phyloP scores from a whole-genome alignment of 2,329 filamentous ascomycete species.

The Byssochlamys sp. region DNA sequence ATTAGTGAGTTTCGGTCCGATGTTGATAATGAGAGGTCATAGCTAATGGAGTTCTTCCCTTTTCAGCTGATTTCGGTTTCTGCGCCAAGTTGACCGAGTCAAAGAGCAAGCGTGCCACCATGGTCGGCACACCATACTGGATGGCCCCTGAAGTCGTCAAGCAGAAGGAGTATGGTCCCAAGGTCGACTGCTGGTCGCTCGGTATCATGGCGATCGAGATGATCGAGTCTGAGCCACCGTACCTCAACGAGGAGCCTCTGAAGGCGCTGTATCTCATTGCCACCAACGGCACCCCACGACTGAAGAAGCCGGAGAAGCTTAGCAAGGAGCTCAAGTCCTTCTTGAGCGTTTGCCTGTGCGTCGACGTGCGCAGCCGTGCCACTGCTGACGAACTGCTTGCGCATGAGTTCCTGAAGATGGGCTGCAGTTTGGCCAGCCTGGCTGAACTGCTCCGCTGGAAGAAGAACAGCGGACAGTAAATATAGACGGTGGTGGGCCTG shows the following conservation, averaged over 20 bases:
- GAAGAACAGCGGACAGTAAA: conserved; percentile 34
- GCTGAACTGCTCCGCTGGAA: conserved; percentile 71
- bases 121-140: conserved; percentile 99
- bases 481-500: neutral
- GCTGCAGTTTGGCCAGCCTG: conserved; percentile 72
- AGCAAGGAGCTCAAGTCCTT: conserved; percentile 97
- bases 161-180: conserved; percentile 96
- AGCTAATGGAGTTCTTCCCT: conserved; percentile 14
- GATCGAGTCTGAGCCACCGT: conserved; percentile 97
- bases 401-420: conserved; percentile 89
- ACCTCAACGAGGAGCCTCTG: conserved; percentile 92
- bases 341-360: conserved; percentile 88
- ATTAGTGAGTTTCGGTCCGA: conserved; percentile 61
- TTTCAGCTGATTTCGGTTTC: conserved; percentile 92
- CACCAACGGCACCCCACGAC: conserved; percentile 87
- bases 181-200: conserved; percentile 97
- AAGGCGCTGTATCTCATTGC: conserved; percentile 96
- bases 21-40: neutral
- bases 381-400: conserved; percentile 80
- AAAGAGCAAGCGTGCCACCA: conserved; percentile 93
- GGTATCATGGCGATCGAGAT: conserved; percentile 99
- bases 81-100: conserved; percentile 96
- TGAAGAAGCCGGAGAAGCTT: conserved; percentile 97
- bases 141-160: conserved; percentile 99
- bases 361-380: conserved; percentile 88